Base-by-base conservation (phyloP, 805 yeast species). In the Cyberlindnera meyerae region DNA sequence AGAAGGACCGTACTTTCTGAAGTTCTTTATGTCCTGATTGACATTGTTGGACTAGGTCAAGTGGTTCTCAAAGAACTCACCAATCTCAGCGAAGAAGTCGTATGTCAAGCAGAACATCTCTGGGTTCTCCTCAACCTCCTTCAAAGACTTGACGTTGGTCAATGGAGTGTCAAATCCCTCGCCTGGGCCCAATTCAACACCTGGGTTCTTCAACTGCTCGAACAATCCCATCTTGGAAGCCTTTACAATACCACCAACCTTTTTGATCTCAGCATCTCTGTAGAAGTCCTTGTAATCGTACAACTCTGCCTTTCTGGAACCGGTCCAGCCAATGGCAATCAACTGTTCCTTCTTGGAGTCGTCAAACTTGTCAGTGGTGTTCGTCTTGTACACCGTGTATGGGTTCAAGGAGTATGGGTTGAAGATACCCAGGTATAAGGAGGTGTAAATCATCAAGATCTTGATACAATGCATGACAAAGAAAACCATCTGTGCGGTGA, bases 321-420 rank as follows among this genome's bases (percentile, higher is more conserved):
- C 95, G n/a, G 96, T 87, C 97, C 97, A 93, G 33, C 97, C 97
- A 48, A 89, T 64, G 4, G 62, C 60, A 24, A 77, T 48, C 49
- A 89, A 70, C 40, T 73, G 66, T 17, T 58, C 56, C 45, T 53
- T 67, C 48, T 54, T 50, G 40, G 36, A 44, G 34, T 45, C 66
- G 46, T 54, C 57, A 15, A 57, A 46, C 34, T 60, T 60, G 11
- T 54, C 67, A 49, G 51, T 60, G 36, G 42, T 60, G 38, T 56
- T 65, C 48, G 55, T 55, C 45, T 48, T 37, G 36, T 57, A 54
- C 27, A 55, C 44, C 14, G 37, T 53, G 26, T 49, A 33, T 34
- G 69, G 73, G 51, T 66, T 70, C 46, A 78, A 54, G 7, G 77
- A 63, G 37, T 68, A 60, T 24, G 97, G 97, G 61, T 93, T 90